Evolutionary conservation across 352 stramenopile species (phyloP), one percentile per base, ranked within the genome.

Genomic region (Phytophthora pluvialis): DNA sequence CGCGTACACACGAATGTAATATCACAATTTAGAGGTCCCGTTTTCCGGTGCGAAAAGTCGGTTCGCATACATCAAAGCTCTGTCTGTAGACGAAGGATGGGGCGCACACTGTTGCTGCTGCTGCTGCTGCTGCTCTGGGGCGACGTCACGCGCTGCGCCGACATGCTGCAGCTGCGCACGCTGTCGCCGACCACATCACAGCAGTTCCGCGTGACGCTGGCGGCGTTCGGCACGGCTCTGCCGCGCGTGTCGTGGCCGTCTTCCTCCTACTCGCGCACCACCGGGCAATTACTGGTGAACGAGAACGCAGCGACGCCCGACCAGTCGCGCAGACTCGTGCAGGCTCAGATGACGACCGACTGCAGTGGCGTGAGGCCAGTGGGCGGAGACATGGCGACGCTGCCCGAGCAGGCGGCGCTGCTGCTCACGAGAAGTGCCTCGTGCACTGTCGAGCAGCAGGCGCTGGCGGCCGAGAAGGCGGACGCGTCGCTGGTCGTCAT

Each of bases 381-480:
- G 18, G 44, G 52, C 11, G 35, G 38, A 39, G 29, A 62, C 36
- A 35, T 54, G 54, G 12, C 28, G 8, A 21, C 36, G 15, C 36
- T 64, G 6, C 45, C 55, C 4, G 18, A 18, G 10, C 31, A 51
- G 31, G 49, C 36, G 35, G 78, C 80, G 4, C 65, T 87, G 53
- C 60, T 91, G 29, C 29, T 91, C 18, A 61, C 81, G 25, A 71
- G 83, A 21, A 77, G 75, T 12, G 80, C 70, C 11, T 44, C 36
- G 38, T 91, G 83, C 54, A 77, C 76, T 36, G 83, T 90, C 35
- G 71, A 83, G 38, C 57, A 83, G 32, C 81, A 83, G 55, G 70
- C 78, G 5, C 25, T 68, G 6, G 70, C 80, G 3, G 80, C 72
- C 8, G 60, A 90, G 49, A 25, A 51, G 0, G 61, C 69, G 0